Base-by-base conservation (phyloP, 1,139 yeast species). In the Saccharomycopsis hybrid region DNA sequence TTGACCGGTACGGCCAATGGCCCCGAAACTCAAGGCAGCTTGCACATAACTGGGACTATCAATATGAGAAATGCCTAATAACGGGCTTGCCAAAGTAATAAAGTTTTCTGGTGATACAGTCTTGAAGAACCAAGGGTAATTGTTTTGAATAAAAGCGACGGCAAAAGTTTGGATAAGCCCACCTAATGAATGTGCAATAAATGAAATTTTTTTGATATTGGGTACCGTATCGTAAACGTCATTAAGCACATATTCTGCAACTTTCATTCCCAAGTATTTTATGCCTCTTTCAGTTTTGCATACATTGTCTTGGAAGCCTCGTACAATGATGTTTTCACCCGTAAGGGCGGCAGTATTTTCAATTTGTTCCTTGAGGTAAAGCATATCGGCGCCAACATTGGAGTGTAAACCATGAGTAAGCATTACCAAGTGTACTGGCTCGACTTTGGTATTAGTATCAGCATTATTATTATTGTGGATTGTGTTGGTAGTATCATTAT, bases 361-460 rank as follows among this genome's bases (percentile, higher is more conserved):
- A 18, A 81, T 74, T 56, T 69, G 71, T 55, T 81, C 87, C 56
- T 80, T 79, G 50, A 81, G 59, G 56, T 77, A 80, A 25, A 80
- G 63, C 82, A 81, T 72, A 60, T 81, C 87, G 9, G 82, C 77
- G 24, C 82, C 76, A 8, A 77, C 71, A 56, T 80, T 80, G 1
- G 85, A 78, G 56, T 80, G 83, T n/a, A 81, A 69, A 1, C 87
- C 87, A 61, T 81, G 87, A 1, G 85, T 80, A 13, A 80, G 55
- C 3, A 80, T 66, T 24, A 80, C 85, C 53, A 81, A 63, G 62
- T 81, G 87, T 1, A 76, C 75, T 0, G 82, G 82, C 45, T 64
- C 66, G 1, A 63, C 57, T 18, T 18, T 18, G 18, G 18, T 18
- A 18, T 18, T 18, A 18, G 18, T 18, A 18, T 18, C 18, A 18